Percentiles rank a stretch among this genome's conserved stretches.
Evolutionary conservation across 768 basidiomycete species (phyloP).

Genomic region (Amanita rubescens): DNA sequence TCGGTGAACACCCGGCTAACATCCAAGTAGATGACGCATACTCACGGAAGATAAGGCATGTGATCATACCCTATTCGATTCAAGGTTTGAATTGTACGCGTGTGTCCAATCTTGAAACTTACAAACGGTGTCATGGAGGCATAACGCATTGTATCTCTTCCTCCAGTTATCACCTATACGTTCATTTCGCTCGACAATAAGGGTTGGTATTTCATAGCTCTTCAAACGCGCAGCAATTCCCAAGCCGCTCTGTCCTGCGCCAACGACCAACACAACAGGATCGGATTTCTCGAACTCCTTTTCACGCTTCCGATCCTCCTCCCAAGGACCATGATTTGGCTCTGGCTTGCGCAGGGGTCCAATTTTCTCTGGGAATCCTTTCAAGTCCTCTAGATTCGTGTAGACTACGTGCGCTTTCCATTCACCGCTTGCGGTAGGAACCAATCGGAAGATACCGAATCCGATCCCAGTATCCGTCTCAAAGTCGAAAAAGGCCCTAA

Average conservation of each 20-base stretch:
- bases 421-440: conserved; percentile 30
- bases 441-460: conserved; percentile 42
- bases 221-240: conserved; percentile 50
- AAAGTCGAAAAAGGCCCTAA: conserved; percentile 43
- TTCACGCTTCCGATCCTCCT: conserved; percentile 30
- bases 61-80: conserved; percentile 38
- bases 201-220: conserved; percentile 34
- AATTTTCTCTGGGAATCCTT: conserved; percentile 32
- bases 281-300: conserved; percentile 36
- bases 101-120: conserved; percentile 11
- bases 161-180: conserved; percentile 54
- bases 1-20: not conserved
- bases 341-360: conserved; percentile 30
- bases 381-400: conserved; percentile 44
- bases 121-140: conserved; percentile 47
- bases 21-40: not conserved
- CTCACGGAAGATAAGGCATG: conserved; percentile 47
- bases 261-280: conserved; percentile 51
- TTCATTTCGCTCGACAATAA: conserved; percentile 49
- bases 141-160: conserved; percentile 50
- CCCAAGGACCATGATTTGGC: conserved; percentile 46
- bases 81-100: not conserved
- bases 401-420: conserved; percentile 53
- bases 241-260: conserved; percentile 50
- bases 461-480: conserved; percentile 35